Evolutionary conservation across 1,284 basidiomycete species (phyloP), one percentile per base, ranked within the genome.

Genomic region (Pseudozyma sp.): DNA sequence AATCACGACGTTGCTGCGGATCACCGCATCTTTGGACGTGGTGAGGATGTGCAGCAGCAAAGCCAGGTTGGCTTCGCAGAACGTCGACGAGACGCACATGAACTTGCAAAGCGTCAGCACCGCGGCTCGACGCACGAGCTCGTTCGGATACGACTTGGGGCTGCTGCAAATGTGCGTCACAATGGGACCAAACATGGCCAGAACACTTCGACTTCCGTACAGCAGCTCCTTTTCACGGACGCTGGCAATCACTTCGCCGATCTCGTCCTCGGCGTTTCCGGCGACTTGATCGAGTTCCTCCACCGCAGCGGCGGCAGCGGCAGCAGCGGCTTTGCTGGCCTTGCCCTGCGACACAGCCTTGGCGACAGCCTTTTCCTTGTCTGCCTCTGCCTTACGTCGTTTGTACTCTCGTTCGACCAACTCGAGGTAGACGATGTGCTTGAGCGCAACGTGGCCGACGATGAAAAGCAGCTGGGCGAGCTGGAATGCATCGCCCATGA

Each of bases 351-450:
- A 74, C 1, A 75, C 74, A 13, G 72, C 70, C 56, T 77, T 76
- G 16, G 68, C 76, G n/a, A 63, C 54, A 1, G 59, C 63, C 65
- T 79, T 79, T 10, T 71, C 72, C 77, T 90, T 88, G 19, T 88
- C 90, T 64, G 89, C 91, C 82, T 93, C 93, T 58, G 96, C 94
- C 86, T 97, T 98, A 84, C 96, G 91, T 14, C 94, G 88, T 86
- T 99, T 99, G 90, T 93, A 92, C 84, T 99, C 96, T 40, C 95
- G 88, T 85, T 99, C 96, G n/a, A 98, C 92, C 45, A 97, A 88
- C 85, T 99, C 96, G 34, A 99, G 89, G 84, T 94, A 97, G 29
- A 97, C 94, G 60, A 98, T 94, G 71, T 99, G 94, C 85, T 98
- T 98, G 86, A 99, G 93, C 7, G 94, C 94, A 17, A 97, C 92